Evolutionary conservation across 1,284 basidiomycete genomes (phyloP).

Genomic region (Sporisorium graminicola): DNA sequence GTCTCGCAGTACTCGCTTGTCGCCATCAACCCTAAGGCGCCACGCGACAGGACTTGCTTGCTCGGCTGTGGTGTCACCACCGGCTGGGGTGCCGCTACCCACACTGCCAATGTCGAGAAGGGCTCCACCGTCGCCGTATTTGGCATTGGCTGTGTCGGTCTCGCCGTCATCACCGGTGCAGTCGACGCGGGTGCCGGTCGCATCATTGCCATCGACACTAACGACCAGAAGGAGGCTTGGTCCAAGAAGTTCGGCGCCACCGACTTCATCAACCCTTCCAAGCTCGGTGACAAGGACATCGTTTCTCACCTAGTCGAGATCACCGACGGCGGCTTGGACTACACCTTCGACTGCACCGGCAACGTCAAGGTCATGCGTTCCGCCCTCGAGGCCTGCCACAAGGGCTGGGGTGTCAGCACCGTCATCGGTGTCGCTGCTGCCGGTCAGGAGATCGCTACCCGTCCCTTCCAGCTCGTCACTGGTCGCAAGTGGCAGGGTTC

Average conservation of each 20-base stretch:
- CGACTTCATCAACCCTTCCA: constrained; percentile 89
- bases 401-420: constrained; percentile 85
- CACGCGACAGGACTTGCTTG: constrained; percentile 93
- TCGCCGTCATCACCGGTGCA: constrained; percentile 82
- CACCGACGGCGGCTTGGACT: constrained; percentile 97
- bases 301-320: constrained; percentile 91
- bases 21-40: constrained; percentile 84
- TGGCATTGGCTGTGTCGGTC: constrained; percentile 94
- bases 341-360: constrained; percentile 93
- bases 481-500: constrained; percentile 97
- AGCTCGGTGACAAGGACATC: constrained; percentile 77
- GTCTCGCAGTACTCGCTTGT: constrained; percentile 97
- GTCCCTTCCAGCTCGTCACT: constrained; percentile 85
- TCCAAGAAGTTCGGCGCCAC: constrained; percentile 95
- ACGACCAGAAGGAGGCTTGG: constrained; percentile 83
- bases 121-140: constrained; percentile 91
- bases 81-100: constrained; percentile 87
- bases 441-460: constrained; percentile 96
- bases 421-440: constrained; percentile 83
- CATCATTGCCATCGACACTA: constrained; percentile 93
- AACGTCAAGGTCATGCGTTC: constrained; percentile 95
- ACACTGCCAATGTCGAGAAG: constrained; percentile 72
- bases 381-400: constrained; percentile 96
- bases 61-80: constrained; percentile 96
- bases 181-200: constrained; percentile 82